Evolutionary conservation across 306 rosid genomes (phyloP).

Genomic region (Ormosia semicastrata): DNA sequence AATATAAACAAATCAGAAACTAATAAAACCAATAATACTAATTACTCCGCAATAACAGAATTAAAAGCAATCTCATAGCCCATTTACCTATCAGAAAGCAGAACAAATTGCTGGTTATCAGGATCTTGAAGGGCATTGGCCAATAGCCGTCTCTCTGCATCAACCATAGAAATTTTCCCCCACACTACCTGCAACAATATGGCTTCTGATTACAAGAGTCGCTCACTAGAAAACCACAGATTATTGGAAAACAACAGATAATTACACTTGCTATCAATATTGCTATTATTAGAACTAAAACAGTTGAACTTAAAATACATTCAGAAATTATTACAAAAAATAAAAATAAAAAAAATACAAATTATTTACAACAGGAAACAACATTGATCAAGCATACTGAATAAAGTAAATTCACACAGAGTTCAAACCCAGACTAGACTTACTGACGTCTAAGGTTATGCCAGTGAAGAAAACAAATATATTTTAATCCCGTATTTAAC

Average conservation of each 20-base stretch:
- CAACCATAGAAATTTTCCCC: constrained; percentile 99
- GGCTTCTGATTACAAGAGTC: constrained; percentile 25
- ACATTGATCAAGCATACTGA: neutral
- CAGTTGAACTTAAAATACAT: neutral
- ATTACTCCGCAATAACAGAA: constrained; percentile 16
- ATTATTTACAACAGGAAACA: neutral
- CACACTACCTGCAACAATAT: constrained; percentile 79
- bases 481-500: neutral
- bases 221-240: neutral
- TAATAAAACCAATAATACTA: constrained; percentile 31
- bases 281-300: neutral
- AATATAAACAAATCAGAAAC: constrained; percentile 31
- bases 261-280: constrained; percentile 12
- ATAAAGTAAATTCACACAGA: neutral
- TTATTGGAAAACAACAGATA: neutral
- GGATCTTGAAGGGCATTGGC: constrained; percentile 90
- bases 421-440: constrained; percentile 5
- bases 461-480: neutral
- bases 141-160: constrained; percentile 93
- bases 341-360: neutral
- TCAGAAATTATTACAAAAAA: neutral
- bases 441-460: neutral
- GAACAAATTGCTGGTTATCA: constrained; percentile 86
- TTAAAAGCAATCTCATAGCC: constrained; percentile 22
- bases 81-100: constrained; percentile 92